phyloP scores from a whole-genome alignment of 345 rosid species.

The Gossypium ekmanianum region DNA sequence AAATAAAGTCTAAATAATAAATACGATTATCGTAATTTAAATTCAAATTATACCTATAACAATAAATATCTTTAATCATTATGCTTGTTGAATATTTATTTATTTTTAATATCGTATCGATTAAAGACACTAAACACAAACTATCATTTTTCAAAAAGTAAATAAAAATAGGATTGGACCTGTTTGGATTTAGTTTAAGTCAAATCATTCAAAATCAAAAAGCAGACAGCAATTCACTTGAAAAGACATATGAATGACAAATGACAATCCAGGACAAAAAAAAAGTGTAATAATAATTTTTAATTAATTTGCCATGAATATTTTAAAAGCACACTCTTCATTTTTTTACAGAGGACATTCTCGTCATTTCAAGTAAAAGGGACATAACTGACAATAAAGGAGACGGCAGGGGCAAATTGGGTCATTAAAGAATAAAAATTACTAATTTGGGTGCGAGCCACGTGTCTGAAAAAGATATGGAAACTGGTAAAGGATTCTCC shows the following conservation, averaged over 20 bases:
- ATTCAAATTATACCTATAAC: fast-evolving
- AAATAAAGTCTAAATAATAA: fast-evolving
- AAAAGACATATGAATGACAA: neutral
- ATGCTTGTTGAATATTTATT: no score
- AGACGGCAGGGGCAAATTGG: neutral
- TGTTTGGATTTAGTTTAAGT: conserved; percentile 10
- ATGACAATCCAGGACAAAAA: no score
- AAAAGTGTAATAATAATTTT: neutral
- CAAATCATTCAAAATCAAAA: conserved; percentile 6
- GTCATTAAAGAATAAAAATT: neutral
- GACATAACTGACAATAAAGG: neutral
- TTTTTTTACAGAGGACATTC: neutral
- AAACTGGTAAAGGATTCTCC: neutral
- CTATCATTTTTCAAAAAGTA: no score
- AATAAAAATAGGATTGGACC: neutral
- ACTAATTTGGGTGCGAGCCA: neutral
- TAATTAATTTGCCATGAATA: no score
- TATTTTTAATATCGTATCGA: no score
- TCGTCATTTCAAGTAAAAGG: neutral
- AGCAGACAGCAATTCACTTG: neutral
- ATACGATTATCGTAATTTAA: fast-evolving
- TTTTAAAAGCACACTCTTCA: neutral
- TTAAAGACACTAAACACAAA: no score
- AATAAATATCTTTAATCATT: no score
- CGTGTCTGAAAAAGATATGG: conserved; percentile 14